Evolutionary conservation across 2,329 filamentous ascomycete species (phyloP).

Genomic region (Lachnellula willkommii): DNA sequence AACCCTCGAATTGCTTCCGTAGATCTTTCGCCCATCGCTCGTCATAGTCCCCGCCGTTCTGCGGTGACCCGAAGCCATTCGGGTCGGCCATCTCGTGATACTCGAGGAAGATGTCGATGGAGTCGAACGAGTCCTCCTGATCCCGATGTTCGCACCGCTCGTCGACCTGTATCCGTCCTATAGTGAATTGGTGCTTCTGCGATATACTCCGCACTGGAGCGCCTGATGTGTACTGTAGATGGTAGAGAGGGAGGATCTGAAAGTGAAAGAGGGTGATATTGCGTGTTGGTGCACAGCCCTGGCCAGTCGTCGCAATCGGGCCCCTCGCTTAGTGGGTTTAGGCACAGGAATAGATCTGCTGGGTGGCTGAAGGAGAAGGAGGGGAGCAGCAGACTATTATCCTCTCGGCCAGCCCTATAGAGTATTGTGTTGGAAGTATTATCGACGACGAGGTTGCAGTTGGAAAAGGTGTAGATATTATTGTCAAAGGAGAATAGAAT

Average conservation of each 20-base stretch:
- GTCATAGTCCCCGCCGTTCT: slow-evolving; percentile 40
- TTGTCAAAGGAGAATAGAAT: neutral
- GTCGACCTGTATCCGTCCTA: slow-evolving; percentile 10
- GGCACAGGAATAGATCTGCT: slow-evolving; percentile 10
- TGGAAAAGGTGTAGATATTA: neutral
- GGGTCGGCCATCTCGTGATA: slow-evolving; percentile 27
- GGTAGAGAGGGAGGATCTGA: neutral
- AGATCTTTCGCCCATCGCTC: slow-evolving; percentile 75
- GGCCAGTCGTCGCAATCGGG: slow-evolving; percentile 16
- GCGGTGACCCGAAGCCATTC: slow-evolving; percentile 15
- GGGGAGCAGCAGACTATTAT: neutral
- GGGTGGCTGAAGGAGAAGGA: slow-evolving; percentile 1
- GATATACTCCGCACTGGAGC: slow-evolving; percentile 2
- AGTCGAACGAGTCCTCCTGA: slow-evolving; percentile 14
- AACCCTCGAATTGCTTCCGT: slow-evolving; percentile 76
- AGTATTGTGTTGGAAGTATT: neutral
- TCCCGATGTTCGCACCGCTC: slow-evolving; percentile 11
- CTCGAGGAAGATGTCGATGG: slow-evolving; percentile 23
- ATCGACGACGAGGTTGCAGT: neutral
- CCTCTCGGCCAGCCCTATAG: neutral
- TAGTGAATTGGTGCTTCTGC: neutral
- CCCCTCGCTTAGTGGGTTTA: slow-evolving; percentile 13
- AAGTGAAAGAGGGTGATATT: slow-evolving; percentile 2
- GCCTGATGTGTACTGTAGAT: neutral
- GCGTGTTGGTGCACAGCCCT: slow-evolving; percentile 6